Base-by-base conservation (phyloP, 2,329 filamentous ascomycete genomes). In the Xylaria sp. region DNA sequence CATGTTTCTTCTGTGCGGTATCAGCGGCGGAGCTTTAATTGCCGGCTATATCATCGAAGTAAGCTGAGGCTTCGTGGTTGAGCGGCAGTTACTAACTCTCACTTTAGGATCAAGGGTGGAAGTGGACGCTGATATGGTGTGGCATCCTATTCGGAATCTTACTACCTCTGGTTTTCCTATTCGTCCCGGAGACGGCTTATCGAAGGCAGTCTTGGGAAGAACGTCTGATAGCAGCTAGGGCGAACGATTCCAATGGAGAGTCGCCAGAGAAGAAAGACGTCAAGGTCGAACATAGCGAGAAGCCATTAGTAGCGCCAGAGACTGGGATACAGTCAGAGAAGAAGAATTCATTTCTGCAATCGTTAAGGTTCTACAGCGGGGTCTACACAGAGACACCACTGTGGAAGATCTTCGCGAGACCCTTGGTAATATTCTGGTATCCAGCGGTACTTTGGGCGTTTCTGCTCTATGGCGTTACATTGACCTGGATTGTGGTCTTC, bases 171-270 rank as follows among this genome's bases (percentile, higher is more conserved):
- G 80, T 85, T 20, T 75, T 84, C 63, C 78, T 86, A 55, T 83
- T 86, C 64, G 84, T 86, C 3, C 85, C 84, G 0, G 85, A 87
- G 72, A 86, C 85, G 18, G 81, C 82, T 1, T 87, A 85, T 75
- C 79, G 78, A 64, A 78, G 84, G 25, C 72, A 74, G 20, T 72
- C 70, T 7, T 73, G 75, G 13, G 69, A 73, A 58, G 70, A 73
- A 5, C 72, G 71, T 33, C 48, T 74, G 13, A 62, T 20, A 25
- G 64, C 66, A 33, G 58, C 55, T 18, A 58, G 36, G 10, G 46
- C 46, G n/a, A 56, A 62, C 18, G 69, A 75, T 13, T 58, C 68
- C 12, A 75, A 73, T 25, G 59, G 63, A n/a, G 71, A 71, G 9
- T 41, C 61, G 48, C 55, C 66, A 7, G 75, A 76, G 57, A 76